Base-by-base conservation (phyloP, 2,329 filamentous ascomycete species). In the Ceratocystis lukuohia region DNA sequence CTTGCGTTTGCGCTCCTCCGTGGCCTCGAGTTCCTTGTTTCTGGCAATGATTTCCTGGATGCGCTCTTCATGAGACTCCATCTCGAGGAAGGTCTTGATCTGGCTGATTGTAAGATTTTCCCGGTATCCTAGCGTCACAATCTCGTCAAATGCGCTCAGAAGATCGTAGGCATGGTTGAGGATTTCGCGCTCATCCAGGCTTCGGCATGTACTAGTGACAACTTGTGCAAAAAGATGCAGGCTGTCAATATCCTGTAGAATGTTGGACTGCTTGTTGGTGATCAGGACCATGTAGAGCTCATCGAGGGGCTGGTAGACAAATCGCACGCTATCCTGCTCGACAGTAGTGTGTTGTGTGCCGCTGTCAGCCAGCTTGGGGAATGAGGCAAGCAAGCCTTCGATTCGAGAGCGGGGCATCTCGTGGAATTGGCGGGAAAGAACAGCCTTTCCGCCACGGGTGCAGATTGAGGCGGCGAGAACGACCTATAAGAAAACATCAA, bases 231-330 rank as follows among this genome's bases (percentile, higher is more conserved):
- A 99, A 22, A 99, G 84, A 76, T 99, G 95, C 68, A 99, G 84
- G 68, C 94, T 96, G 78, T 97, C 94, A 76, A 99, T 99, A 77
- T 99, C 94, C 79, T 99, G 94, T 64, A 99, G 84, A 71, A 99
- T 99, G 79, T 99, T 99, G 77, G 93, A 97, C 81, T 97, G 94
- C 73, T 91, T 89, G 82, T 99, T 99, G 76, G 95, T 99, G 78
- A 99, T 97, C 74, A 99, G 86, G 71, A 99, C 93, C 85, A 99
- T 97, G 84, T 99, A 99, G 70, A 99, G 87, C 80, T 99, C 95
- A 79, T 99, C 95, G 70, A 99, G 84, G 68, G 94, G 95, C 77
- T 99, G 94, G 81, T 99, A 99, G 68, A 99, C 94, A 75, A 96
- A 99, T 79, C 94, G 93, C 74, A 99, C 94, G 80, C 96, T 97